These are phyloP conservation scores for Quercus robur DNA, from an alignment of 306 rosid species.

Conservation along the genomic window DNA sequence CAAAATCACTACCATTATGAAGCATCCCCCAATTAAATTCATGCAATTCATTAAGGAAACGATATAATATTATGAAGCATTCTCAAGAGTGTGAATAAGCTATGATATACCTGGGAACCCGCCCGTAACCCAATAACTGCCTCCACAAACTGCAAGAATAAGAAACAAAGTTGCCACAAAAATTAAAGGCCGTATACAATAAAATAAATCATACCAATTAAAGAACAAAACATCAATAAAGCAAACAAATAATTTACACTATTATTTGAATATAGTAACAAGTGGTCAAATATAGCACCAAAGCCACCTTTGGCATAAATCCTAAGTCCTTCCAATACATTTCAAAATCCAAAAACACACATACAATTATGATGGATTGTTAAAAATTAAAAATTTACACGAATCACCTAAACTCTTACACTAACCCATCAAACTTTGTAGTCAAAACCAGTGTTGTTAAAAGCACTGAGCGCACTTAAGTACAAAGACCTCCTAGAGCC, in stretches of 20 bases:
- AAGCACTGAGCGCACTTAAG: too few relatives aligned
- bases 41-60: background rate
- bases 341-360: background rate
- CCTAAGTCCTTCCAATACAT: background rate
- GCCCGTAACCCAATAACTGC: conserved; percentile 53
- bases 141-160: conserved; percentile 64
- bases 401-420: background rate
- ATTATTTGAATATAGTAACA: background rate
- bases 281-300: background rate
- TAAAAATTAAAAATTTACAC: too few relatives aligned
- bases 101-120: conserved; percentile 48
- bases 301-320: background rate
- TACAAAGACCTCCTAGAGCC: too few relatives aligned
- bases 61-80: background rate
- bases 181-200: background rate
- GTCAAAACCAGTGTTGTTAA: background rate
- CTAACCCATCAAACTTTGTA: background rate
- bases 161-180: background rate
- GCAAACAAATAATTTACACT: background rate
- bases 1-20: background rate
- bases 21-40: background rate
- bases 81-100: background rate
- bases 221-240: background rate
- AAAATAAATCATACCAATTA: background rate
- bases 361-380: background rate